These are phyloP conservation scores for Eucalyptus pauciflora DNA, from an alignment of 345 rosid species.

Conservation along the genomic window DNA sequence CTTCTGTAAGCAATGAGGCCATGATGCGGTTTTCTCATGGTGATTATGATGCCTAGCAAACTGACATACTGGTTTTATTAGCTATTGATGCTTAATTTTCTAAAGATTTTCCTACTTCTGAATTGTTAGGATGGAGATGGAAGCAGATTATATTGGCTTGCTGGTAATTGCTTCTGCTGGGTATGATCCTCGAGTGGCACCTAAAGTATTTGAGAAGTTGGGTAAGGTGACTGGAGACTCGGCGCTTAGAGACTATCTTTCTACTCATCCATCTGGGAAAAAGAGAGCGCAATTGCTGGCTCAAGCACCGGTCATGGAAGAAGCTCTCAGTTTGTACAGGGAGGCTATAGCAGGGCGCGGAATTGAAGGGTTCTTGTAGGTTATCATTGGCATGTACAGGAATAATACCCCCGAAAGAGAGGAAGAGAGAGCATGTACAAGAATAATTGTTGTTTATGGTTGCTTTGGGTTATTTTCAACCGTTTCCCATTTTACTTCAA, in stretches of 20 bases:
- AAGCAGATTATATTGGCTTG: conserved; percentile 86
- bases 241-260: conserved; percentile 46
- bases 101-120: neutral
- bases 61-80: neutral
- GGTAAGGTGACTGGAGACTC: conserved; percentile 51
- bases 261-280: conserved; percentile 95
- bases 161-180: conserved; percentile 81
- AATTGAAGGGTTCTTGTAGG: conserved; percentile 71
- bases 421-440: neutral
- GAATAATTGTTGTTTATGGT: neutral
- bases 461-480: neutral
- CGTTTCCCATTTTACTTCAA: neutral
- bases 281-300: conserved; percentile 68
- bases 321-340: conserved; percentile 65
- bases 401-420: neutral
- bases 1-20: neutral
- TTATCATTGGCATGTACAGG: neutral
- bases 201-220: conserved; percentile 68
- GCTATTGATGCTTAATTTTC: neutral
- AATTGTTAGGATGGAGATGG: conserved; percentile 74
- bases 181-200: conserved; percentile 82
- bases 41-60: neutral
- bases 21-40: neutral
- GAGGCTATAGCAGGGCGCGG: conserved; percentile 53
- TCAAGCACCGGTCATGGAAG: conserved; percentile 84